Base-by-base conservation (phyloP, 805 yeast genomes). In the Wickerhamomyces tratensis region DNA sequence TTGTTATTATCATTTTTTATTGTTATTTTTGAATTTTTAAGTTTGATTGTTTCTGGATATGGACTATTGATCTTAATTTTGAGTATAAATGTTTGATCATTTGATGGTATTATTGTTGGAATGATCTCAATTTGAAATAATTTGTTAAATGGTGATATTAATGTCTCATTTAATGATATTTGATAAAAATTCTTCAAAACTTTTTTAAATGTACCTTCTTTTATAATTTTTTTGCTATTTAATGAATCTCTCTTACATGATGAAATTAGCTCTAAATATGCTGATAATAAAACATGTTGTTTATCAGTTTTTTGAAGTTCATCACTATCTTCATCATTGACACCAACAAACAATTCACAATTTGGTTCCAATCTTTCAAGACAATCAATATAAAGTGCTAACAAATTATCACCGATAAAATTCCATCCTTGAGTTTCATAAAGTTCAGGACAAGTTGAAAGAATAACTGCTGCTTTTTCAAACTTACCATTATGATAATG, bases 401-500 rank as follows among this genome's bases (percentile, higher is more conserved):
- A 66, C 14, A 91, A 61, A n/a, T 72, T 62, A 6, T 77, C 70
- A 1, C 94, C 85, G 54, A 87, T 76, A 38, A 65, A 59, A 40
- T 74, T 74, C 97, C 97, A 89, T 2, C 88, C 86, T 39, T 79
- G 76, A 15, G 69, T 61, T 7, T 74, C 70, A 53, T 84, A 88
- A 43, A 77, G 77, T 35, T 74, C 77, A 39, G 85, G 86, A 3
- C 93, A 79, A 8, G 79, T 76, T 35, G 77, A 76, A 11, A 91
- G 64, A 4, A 85, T 76, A 6, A 72, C 64, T 13, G 78, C 72
- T 1, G 96, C 82, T 37, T 73, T 71, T 34, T 70, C 69, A 50
- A 76, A 82, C 33, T 83, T 69, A 5, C 71, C 62, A 30, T 67
- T 63, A 49, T 75, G 77, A 55, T 75, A 80, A 45, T 82, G 79